Percentiles rank a stretch among this genome's conserved stretches.
These are phyloP conservation scores for Magnolia kwangsiensis DNA, from an alignment of 164 flowering plant species.

Conservation along the genomic window DNA sequence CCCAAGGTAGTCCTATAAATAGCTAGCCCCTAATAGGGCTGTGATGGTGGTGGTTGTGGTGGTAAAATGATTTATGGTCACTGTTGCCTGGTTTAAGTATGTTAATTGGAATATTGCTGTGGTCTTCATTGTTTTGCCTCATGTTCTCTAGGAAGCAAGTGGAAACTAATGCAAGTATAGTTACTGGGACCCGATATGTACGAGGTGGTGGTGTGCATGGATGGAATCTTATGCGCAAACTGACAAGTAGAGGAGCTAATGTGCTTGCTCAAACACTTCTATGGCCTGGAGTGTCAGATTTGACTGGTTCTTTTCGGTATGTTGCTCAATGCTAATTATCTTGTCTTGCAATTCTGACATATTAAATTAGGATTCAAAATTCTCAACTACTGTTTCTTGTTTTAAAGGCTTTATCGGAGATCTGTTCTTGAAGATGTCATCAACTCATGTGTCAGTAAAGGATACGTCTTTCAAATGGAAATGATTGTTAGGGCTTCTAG, in stretches of 20 bases:
- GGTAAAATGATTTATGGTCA: not conserved
- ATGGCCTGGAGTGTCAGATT: slow-evolving; percentile 98
- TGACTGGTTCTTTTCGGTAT: slow-evolving; percentile 96
- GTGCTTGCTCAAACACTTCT: slow-evolving; percentile 94
- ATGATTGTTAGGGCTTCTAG: slow-evolving; percentile 96
- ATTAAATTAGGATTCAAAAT: not conserved
- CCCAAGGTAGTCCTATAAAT: not conserved
- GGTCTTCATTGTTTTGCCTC: not conserved
- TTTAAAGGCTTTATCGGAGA: slow-evolving; percentile 68
- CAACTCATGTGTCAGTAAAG: slow-evolving; percentile 83
- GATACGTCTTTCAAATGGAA: slow-evolving; percentile 99
- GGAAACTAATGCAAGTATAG: slow-evolving; percentile 90
- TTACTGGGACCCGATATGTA: slow-evolving; percentile 95
- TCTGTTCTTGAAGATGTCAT: slow-evolving; percentile 89
- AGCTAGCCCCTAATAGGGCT: not conserved
- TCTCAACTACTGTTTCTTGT: slow-evolving; percentile 3
- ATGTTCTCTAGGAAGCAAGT: slow-evolving; percentile 63
- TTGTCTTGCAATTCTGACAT: not conserved
- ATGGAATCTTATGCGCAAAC: slow-evolving; percentile 97
- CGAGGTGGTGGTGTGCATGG: slow-evolving; percentile 97
- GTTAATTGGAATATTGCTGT: not conserved
- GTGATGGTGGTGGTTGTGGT: not conserved
- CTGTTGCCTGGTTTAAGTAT: not conserved
- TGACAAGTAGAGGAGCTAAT: slow-evolving; percentile 98
- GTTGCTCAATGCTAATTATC: slow-evolving; percentile 1